A percentile compares a stretch with the other conserved stretches of the same genome.
Evolutionary conservation across 2,329 filamentous ascomycete species (phyloP).

Genomic region (Leptosphaerulina australis): DNA sequence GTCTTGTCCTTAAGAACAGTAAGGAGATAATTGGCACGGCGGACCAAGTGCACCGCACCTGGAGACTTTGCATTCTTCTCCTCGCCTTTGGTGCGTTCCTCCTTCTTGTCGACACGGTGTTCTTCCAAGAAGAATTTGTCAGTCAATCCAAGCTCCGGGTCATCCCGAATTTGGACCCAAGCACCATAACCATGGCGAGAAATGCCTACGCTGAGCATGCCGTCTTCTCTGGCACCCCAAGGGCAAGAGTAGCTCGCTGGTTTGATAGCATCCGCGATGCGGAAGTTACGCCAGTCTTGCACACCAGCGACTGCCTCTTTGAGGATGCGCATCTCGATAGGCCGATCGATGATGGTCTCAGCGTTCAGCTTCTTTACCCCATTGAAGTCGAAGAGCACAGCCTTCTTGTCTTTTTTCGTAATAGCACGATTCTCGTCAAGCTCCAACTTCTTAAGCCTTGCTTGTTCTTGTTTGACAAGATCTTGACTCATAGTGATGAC

Average conservation of each 20-base stretch:
- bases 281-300: conserved; percentile 77
- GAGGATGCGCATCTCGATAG: conserved; percentile 84
- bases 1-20: conserved; percentile 92
- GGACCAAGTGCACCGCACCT: conserved; percentile 95
- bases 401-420: conserved; percentile 98
- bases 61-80: conserved; percentile 81
- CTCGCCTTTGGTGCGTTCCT: conserved; percentile 79
- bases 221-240: conserved; percentile 93
- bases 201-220: conserved; percentile 95
- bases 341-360: conserved; percentile 90
- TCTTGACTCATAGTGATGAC: conserved; percentile 74
- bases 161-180: conserved; percentile 93
- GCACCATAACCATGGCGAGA: conserved; percentile 93
- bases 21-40: conserved; percentile 90
- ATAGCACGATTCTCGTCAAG: conserved; percentile 75
- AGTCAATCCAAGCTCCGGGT: conserved; percentile 79
- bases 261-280: conserved; percentile 89
- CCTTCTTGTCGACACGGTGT: conserved; percentile 97
- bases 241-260: conserved; percentile 87
- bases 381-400: conserved; percentile 91
- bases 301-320: conserved; percentile 70
- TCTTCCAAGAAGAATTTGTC: conserved; percentile 98
- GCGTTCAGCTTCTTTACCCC: conserved; percentile 95
- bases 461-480: conserved; percentile 75
- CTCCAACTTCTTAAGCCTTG: conserved; percentile 68